Conservation (phyloP, 441 rosid genomes). For the Hypseocharis bilobata region DNA sequence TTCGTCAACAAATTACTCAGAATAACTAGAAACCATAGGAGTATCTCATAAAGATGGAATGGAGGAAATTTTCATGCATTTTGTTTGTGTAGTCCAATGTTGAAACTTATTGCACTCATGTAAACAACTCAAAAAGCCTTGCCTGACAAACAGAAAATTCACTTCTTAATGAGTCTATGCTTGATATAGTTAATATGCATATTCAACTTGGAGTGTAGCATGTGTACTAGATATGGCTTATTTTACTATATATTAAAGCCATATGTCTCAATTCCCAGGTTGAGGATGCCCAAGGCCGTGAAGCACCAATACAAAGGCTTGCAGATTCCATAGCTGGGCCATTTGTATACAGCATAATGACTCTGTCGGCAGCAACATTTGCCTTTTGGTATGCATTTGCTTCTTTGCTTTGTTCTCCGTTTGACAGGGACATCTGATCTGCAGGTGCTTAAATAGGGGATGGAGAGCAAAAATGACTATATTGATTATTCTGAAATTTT, state of each 20-base stretch:
- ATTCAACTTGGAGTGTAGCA: neutral
- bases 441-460: constrained; percentile 6
- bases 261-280: constrained; percentile 41
- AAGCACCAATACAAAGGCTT: constrained; percentile 86
- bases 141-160: neutral
- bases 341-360: constrained; percentile 73
- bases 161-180: neutral
- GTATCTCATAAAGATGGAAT: neutral
- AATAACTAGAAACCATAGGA: neutral
- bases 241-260: constrained; percentile 3
- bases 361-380: constrained; percentile 77
- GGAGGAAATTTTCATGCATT: neutral
- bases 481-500: neutral
- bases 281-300: constrained; percentile 91
- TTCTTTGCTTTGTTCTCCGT: constrained; percentile 14
- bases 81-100: neutral
- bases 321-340: constrained; percentile 96
- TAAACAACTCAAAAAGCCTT: neutral
- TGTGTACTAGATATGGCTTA: neutral
- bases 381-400: constrained; percentile 58
- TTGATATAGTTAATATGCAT: neutral
- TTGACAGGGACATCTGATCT: neutral
- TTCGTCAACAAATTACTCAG: neutral
- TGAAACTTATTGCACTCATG: neutral
- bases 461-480: neutral